These are phyloP conservation scores for Cutaneotrichosporon dermatis DNA, from an alignment of 1,284 basidiomycete species.

Conservation along the genomic window DNA sequence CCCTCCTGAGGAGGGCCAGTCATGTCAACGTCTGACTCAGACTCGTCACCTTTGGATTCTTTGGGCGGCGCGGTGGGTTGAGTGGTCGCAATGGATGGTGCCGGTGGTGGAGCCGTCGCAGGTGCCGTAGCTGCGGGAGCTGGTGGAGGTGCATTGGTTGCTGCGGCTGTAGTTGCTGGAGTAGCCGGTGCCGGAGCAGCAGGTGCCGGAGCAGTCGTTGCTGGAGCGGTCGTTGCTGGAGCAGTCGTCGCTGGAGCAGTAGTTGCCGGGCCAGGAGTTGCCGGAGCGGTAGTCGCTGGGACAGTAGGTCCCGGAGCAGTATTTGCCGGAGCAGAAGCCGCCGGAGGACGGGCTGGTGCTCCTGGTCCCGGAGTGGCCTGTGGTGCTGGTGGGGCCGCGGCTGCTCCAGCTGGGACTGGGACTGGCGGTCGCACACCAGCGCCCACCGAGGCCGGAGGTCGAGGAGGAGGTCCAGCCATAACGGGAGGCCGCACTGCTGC, in stretches of 20 bases:
- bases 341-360: too few relatives aligned
- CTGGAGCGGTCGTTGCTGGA: background rate
- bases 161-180: background rate
- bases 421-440: background rate
- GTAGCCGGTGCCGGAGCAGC: background rate
- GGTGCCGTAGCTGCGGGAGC: slow-evolving; percentile 1
- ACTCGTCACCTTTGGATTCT: slow-evolving; percentile 11
- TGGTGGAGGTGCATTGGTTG: slow-evolving; percentile 3
- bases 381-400: background rate
- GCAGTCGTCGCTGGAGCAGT: background rate
- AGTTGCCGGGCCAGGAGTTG: background rate
- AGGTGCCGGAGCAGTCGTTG: background rate
- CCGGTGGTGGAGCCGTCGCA: background rate
- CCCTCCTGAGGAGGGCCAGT: slow-evolving; percentile 36
- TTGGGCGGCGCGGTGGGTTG: background rate
- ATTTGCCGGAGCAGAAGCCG: background rate
- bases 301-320: background rate
- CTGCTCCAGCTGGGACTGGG: background rate
- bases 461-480: background rate
- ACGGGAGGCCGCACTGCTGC: background rate
- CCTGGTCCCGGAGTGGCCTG: too few relatives aligned
- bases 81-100: too few relatives aligned
- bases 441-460: background rate
- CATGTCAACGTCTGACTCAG: slow-evolving; percentile 35
- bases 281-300: background rate